phyloP scores from a whole-genome alignment of 257 asterid genomes.

The Solanum virginianum region DNA sequence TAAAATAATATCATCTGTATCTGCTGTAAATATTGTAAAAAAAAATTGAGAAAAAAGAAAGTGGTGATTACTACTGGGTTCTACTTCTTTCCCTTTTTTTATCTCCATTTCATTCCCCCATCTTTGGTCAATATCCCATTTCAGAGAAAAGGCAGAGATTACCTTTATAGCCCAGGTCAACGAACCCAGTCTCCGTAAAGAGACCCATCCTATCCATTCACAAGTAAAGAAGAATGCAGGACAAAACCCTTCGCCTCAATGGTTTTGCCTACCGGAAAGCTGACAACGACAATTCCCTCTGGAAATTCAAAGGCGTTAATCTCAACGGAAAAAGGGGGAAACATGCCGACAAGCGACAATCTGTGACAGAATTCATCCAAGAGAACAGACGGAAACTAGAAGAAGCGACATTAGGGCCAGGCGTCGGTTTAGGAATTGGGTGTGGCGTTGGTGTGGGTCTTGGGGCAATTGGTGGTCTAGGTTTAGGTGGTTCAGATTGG shows the following conservation, averaged over 20 bases:
- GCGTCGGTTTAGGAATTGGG: constrained; percentile 66
- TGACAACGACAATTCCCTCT: constrained; percentile 19
- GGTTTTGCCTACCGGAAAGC: constrained; percentile 14
- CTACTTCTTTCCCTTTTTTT: background rate
- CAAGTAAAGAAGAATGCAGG: constrained; percentile 14
- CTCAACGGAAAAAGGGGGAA: constrained; percentile 9
- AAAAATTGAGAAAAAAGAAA: background rate
- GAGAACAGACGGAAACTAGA: constrained; percentile 23
- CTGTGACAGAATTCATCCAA: constrained; percentile 38
- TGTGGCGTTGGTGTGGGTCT: constrained; percentile 76
- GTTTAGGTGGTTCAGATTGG: constrained; percentile 46
- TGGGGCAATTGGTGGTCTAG: constrained; percentile 57
- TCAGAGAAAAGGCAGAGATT: background rate
- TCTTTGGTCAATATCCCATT: background rate
- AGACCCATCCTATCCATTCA: background rate
- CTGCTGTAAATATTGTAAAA: too few species aligned
- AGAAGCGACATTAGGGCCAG: constrained; percentile 58
- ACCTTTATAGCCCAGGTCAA: background rate
- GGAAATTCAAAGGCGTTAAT: constrained; percentile 42
- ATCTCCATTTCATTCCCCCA: background rate
- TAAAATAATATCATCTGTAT: too few species aligned
- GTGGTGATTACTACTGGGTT: background rate
- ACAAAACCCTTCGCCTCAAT: constrained; percentile 6
- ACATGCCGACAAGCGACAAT: constrained; percentile 6
- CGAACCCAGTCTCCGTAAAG: background rate